Base-by-base conservation (phyloP, 306 rosid genomes). In the Alnus rubra region DNA sequence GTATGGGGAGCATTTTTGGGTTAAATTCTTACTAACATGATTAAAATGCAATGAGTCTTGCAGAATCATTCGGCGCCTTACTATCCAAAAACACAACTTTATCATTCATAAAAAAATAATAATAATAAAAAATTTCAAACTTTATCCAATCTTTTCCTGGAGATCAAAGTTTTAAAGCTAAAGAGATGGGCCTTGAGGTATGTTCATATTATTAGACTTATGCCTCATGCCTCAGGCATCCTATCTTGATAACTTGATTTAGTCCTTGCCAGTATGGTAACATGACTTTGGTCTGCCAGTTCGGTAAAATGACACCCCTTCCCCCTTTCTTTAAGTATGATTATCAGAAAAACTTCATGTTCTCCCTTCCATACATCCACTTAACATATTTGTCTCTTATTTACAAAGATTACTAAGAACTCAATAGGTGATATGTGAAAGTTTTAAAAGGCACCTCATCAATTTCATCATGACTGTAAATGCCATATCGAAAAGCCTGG, bases 401-500 rank as follows among this genome's bases (percentile, higher is more conserved):
- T 23, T 8, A 39, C 15, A 42, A 67, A 42, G 23, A 67, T 18
- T 8, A 16, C 7, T 18, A 39, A 39, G 72, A 9, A 42, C 51
- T 67, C 28, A 51, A n/a, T 15, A 1, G 15, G 15, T 4, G 30
- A 31, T 60, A 50, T 4, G 2, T 37, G 12, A 49, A 56, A 55
- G 0, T 71, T 71, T 62, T 28, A 55, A 18, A 47, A 68, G 33
- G 67, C 74, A 86, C 99, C 98, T 96, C 98, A 62, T 96, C 98
- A 76, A 90, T 91, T 72, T 90, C 98, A 63, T 96, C 93, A 62
- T 90, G 91, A 81, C 65, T 96, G 87, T 91, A 93, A 81, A 93
- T 92, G 76, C 97, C 98, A 80, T 96, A 93, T 72, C 96, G 94
- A 74, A 96, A 93, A 52, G 98, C 99, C 88, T 96, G 98, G 81